Evolutionary conservation across 495 filamentous ascomycete genomes (phyloP), one percentile per base, ranked within the genome.

Genomic region (Cudoniella acicularis): DNA sequence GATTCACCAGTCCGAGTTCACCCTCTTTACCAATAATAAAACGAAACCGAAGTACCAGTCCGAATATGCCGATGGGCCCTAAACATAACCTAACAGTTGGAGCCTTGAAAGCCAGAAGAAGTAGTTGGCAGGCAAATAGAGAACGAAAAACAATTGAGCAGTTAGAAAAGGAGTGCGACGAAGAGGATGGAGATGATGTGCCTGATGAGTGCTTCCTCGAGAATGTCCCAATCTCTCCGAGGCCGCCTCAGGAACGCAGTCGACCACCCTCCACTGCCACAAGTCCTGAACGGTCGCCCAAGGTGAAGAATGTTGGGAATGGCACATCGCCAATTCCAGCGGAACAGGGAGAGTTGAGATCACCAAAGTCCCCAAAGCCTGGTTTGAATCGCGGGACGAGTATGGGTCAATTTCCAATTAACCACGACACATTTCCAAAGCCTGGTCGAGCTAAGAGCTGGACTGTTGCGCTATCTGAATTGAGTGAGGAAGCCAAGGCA

Each of bases 151-250:
- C 89, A 2, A 72, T 84, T 3, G 80, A 89, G 57, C 88, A 96
- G 54, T 67, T 93, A 30, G 95, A 97, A 68, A 82, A 85, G 42
- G 93, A 98, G 69, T 96, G 87, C 61, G 81, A 92, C 69, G 74
- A 75, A 24, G 94, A 96, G 58, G 93, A 96, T 45, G 80, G 76
- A n/a, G 80, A 82, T 57, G 92, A 98, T 53, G 83, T 98, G 21
- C 94, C 94, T 3, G 91, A 95, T 54, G 94, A 95, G 64, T 87
- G 91, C 16, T 85, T 93, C 64, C 77, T 98, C 20, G 91, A 91
- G 78, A 98, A 98, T 65, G 89, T 98, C 8, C 94, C 94, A 0
- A 83, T 98, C n/a, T 96, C 92, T 9, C 94, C 94, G 10, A 83
- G 91, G 17, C 90, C 89, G 2, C 76, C 79, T 0, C 76, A 77